Evolutionary conservation across 805 yeast genomes (phyloP).

Genomic region (Cyberlindnera maclurae): DNA sequence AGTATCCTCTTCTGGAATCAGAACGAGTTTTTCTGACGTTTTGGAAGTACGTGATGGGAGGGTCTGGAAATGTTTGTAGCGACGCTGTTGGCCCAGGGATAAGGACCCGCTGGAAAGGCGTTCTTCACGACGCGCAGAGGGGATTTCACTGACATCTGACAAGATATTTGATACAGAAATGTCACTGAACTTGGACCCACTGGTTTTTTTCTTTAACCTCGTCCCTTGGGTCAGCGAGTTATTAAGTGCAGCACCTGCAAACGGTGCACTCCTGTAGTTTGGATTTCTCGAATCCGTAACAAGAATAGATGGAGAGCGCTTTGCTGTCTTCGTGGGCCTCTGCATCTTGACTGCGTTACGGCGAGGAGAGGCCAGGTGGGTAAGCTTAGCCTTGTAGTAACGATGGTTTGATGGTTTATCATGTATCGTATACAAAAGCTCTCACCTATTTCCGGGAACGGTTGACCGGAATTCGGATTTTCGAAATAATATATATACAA

Average conservation of each 20-base stretch:
- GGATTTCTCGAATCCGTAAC: conserved; percentile 81
- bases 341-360: conserved; percentile 7
- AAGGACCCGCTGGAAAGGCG: conserved; percentile 31
- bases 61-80: conserved; percentile 39
- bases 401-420: no score
- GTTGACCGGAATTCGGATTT: no score
- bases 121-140: conserved; percentile 55
- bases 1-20: conserved; percentile 57
- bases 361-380: no score
- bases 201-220: conserved; percentile 14
- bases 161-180: conserved; percentile 77
- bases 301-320: conserved; percentile 85
- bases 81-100: conserved; percentile 8
- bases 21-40: conserved; percentile 76
- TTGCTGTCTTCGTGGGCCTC: conserved; percentile 55
- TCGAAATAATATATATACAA: no score
- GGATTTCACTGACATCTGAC: conserved; percentile 77
- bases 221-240: conserved; percentile 4
- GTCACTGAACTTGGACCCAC: conserved; percentile 49
- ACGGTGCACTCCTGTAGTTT: conserved; percentile 59
- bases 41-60: conserved; percentile 76
- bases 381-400: no score
- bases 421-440: no score
- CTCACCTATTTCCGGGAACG: no score
- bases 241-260: conserved; percentile 52